Conservation (phyloP, 2,329 filamentous ascomycete genomes). For the Leptographium procerum region DNA sequence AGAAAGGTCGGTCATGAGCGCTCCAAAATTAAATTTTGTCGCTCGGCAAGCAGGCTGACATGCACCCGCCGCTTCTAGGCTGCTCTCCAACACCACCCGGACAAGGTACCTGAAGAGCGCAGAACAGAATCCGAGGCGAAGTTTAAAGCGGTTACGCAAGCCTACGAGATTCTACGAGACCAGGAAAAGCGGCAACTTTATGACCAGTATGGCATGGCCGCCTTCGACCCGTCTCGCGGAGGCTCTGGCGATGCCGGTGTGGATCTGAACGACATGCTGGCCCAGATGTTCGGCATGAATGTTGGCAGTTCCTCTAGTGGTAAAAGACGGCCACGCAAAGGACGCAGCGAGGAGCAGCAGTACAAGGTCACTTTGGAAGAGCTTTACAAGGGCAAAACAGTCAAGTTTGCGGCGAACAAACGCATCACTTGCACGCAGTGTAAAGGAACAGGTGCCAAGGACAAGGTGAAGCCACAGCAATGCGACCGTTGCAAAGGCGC, state of each 20-base stretch:
- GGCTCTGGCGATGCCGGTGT: slow-evolving; percentile 55
- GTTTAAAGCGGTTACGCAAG: slow-evolving; percentile 88
- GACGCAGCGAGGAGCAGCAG: slow-evolving; percentile 75
- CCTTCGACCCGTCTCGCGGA: slow-evolving; percentile 70
- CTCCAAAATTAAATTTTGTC: not conserved
- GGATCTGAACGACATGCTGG: slow-evolving; percentile 85
- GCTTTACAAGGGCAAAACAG: slow-evolving; percentile 96
- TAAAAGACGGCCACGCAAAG: slow-evolving; percentile 54
- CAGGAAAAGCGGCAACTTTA: slow-evolving; percentile 88
- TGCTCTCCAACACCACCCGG: slow-evolving; percentile 79
- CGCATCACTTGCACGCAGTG: slow-evolving; percentile 80
- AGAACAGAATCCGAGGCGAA: slow-evolving; percentile 76
- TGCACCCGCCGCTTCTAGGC: slow-evolving; percentile 41
- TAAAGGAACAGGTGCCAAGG: slow-evolving; percentile 82
- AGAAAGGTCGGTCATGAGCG: slow-evolving; percentile 58
- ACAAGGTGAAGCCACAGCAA: slow-evolving; percentile 72
- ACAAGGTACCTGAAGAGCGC: slow-evolving; percentile 84
- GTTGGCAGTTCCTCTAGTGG: slow-evolving; percentile 38
- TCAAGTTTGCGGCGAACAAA: slow-evolving; percentile 92
- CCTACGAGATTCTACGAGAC: slow-evolving; percentile 96
- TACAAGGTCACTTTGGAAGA: slow-evolving; percentile 90
- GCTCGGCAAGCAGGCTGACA: not conserved
- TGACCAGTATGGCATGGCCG: slow-evolving; percentile 90
- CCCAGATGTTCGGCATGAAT: slow-evolving; percentile 81
- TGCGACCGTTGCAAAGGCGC: slow-evolving; percentile 78